Evolutionary conservation across 768 basidiomycete species (phyloP), one percentile per base, ranked within the genome.

Genomic region (Peribolospora baueri): DNA sequence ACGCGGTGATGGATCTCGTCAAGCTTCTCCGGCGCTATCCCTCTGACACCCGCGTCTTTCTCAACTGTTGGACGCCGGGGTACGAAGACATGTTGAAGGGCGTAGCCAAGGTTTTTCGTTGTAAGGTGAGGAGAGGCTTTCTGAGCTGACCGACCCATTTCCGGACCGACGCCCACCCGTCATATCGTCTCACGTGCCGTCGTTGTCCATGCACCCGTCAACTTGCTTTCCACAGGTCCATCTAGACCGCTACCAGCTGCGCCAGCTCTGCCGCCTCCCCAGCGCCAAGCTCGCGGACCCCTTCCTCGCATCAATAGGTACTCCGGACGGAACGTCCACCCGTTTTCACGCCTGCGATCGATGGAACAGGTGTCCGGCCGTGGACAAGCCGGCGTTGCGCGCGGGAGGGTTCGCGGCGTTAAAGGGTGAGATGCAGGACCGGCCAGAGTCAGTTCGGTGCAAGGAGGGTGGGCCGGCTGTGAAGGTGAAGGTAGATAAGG

Each of bases 11-110:
- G 37, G 82, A 80, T 3, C 68, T 91, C 3, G 66, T 85, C 14
- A 69, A 76, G 13, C 71, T 93, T 1, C 80, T 95, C 67, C 69
- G 71, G 7, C 63, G 78, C 3, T 82, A 80, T 55, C 81, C 86
- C 0, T 58, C 70, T 0, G 69, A 73, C 4, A 79, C 79, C 0
- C 71, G 76, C 54, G 93, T 97, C 69, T 95, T 82, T 69, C 72
- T 98, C 56, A 91, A 93, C 63, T 65, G 76, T 0, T 98, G 91
- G 91, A 91, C 90, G 0, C 90, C 83, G 80, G 91, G 91, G 0
- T 95, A 93, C 65, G 91, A 98, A 66, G 84, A 88, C 55, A 69
- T 90, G 10, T 70, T 93, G 39, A 84, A 85, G 62, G 82, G 73
- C 0, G 69, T 95, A 6, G 74, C 81, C 3, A 68, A 71, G 3